These are phyloP conservation scores for Wickerhamomyces chambardii DNA, from an alignment of 805 yeast genomes.

Conservation along the genomic window DNA sequence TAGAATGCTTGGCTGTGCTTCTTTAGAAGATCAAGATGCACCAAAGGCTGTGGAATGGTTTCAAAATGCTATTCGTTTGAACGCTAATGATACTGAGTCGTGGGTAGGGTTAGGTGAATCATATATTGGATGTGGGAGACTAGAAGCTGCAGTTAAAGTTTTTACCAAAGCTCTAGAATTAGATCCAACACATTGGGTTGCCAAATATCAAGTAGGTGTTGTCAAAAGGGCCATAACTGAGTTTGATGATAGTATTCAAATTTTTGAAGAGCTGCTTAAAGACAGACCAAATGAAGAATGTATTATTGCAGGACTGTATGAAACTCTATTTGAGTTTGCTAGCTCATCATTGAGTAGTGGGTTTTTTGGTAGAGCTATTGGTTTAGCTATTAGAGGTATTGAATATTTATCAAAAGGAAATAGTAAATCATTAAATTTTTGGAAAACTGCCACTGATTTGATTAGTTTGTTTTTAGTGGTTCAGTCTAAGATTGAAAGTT, in stretches of 20 bases:
- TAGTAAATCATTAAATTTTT: conserved; percentile 39
- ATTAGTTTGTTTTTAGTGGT: conserved; percentile 43
- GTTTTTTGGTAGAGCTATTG: conserved; percentile 56
- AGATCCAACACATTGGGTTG: conserved; percentile 48
- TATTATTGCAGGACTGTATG: conserved; percentile 43
- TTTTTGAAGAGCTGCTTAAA: conserved; percentile 32
- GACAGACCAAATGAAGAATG: conserved; percentile 39
- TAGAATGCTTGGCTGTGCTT: conserved; percentile 73
- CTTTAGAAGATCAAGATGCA: conserved; percentile 62
- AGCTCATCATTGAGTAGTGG: conserved; percentile 45
- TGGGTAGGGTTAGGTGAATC: conserved; percentile 99
- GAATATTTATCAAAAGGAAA: conserved; percentile 30
- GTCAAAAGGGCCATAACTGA: conserved; percentile 58
- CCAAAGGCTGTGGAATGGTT: conserved; percentile 81
- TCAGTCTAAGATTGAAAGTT: conserved; percentile 38
- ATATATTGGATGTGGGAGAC: conserved; percentile 73
- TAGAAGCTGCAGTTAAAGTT: conserved; percentile 82
- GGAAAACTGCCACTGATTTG: conserved; percentile 60
- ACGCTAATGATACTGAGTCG: conserved; percentile 60
- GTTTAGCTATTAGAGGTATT: conserved; percentile 36
- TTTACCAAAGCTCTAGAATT: conserved; percentile 54
- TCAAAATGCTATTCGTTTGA: conserved; percentile 72
- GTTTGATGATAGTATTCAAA: conserved; percentile 48
- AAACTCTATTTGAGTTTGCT: conserved; percentile 48
- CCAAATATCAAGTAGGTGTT: conserved; percentile 57